These are phyloP conservation scores for Knufia petricola DNA, from an alignment of 2,329 filamentous ascomycete species.

Conservation along the genomic window DNA sequence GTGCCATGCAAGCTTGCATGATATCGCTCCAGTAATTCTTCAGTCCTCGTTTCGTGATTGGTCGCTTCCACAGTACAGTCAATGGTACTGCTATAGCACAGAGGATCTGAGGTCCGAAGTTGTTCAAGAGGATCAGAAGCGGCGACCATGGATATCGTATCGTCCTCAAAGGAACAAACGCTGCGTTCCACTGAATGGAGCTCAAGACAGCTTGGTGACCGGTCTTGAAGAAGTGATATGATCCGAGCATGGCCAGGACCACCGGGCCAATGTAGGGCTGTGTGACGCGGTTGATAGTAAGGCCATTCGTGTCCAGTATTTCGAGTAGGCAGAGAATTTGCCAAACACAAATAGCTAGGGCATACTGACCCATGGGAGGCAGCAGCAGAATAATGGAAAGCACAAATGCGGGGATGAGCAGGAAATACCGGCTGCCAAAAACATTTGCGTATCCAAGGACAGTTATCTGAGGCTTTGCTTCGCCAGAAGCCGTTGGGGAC, in stretches of 20 bases:
- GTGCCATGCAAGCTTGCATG: slow-evolving; percentile 60
- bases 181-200: slow-evolving; percentile 90
- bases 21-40: slow-evolving; percentile 44
- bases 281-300: slow-evolving; percentile 43
- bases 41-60: slow-evolving; percentile 56
- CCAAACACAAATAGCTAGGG: slow-evolving; percentile 73
- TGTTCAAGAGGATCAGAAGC: slow-evolving; percentile 71
- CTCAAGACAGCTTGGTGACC: slow-evolving; percentile 84
- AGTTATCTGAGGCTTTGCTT: slow-evolving; percentile 48
- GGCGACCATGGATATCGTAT: slow-evolving; percentile 85
- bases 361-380: slow-evolving; percentile 88
- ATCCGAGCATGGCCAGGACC: slow-evolving; percentile 76
- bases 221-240: slow-evolving; percentile 95
- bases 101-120: slow-evolving; percentile 79
- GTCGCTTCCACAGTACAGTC: slow-evolving; percentile 78
- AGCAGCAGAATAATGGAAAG: slow-evolving; percentile 70
- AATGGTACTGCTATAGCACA: slow-evolving; percentile 71
- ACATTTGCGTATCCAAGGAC: slow-evolving; percentile 87
- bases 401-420: slow-evolving; percentile 71
- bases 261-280: slow-evolving; percentile 59
- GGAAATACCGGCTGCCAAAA: slow-evolving; percentile 81
- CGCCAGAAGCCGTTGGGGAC: slow-evolving; percentile 11
- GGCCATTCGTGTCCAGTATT: slow-evolving; percentile 51
- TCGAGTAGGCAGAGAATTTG: slow-evolving; percentile 72
- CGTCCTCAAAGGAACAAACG: slow-evolving; percentile 67